Base-by-base conservation (phyloP, 2,329 filamentous ascomycete genomes). In the Fusarium armeniacum region DNA sequence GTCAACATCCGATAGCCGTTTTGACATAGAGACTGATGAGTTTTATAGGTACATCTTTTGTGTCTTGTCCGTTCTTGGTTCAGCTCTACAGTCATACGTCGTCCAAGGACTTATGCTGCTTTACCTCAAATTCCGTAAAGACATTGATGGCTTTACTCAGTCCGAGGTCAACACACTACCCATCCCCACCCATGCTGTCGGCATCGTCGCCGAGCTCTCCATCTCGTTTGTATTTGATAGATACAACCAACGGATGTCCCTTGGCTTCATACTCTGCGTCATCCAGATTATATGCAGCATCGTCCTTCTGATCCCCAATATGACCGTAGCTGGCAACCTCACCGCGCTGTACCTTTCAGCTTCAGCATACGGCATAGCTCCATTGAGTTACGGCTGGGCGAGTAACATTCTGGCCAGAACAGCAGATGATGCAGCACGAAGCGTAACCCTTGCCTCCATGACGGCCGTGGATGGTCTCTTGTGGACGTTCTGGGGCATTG, bases 401-500 rank as follows among this genome's bases (percentile, higher is more conserved):
- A 74, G 62, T 28, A 76, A 73, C 6, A 76, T 76, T 2, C 11
- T 65, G 0, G 65, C 67, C 0, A 44, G 69, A 2, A 68, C 66
- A 0, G 74, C 67, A 2, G 83, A 83, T 18, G 81, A 84, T 51
- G 81, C 82, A 2, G 74, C 76, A 0, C 68, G 82, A 6, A 79
- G 79, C 8, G 76, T 84, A 1, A 80, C 79, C 0, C 58, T 84
- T 1, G 80, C 79, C 32, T 75, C 76, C 2, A 83, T 84, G 81
- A 80, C 79, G 1, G 78, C 80, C 15, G 77, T 77, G 11, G 78
- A 79, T 20, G 78, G 77, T 8, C 71, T 81, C 0, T 50, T 84
- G 18, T 83, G 81, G 66, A 83, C 83, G 0, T 83, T 83, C 30
- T 84, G 82, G 82, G 82, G 82, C 0, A 81, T 84, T 9, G 76